A percentile compares a stretch with the other conserved stretches of the same genome.
Conservation (phyloP, 306 rosid species). For the Rubus idaeus region DNA sequence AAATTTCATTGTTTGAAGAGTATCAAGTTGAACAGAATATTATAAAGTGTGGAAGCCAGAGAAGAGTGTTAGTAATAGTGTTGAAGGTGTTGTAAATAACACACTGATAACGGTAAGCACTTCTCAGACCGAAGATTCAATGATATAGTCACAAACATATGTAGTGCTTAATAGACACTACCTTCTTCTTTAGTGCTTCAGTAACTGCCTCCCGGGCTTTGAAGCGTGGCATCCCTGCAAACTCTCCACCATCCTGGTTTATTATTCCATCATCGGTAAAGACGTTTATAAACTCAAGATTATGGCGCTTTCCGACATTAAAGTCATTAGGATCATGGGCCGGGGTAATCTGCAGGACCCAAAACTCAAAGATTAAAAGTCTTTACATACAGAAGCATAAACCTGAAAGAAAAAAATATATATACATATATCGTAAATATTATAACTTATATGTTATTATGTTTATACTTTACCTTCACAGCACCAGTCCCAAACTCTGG, state of each 20-base stretch:
- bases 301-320: constrained; percentile 87
- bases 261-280: constrained; percentile 88
- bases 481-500: constrained; percentile 93
- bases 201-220: constrained; percentile 69
- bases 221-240: constrained; percentile 86
- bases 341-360: constrained; percentile 79
- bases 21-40: not conserved
- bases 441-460: constrained; percentile 3
- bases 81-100: not conserved
- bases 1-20: not conserved
- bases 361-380: constrained; percentile 22
- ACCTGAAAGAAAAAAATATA: not conserved
- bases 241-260: constrained; percentile 86
- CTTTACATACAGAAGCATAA: constrained; percentile 8
- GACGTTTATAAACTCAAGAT: constrained; percentile 73
- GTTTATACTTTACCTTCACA: constrained; percentile 68
- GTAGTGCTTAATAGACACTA: constrained; percentile 31
- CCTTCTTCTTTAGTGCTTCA: constrained; percentile 81
- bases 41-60: not conserved
- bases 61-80: not conserved
- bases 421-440: not conserved
- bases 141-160: not conserved
- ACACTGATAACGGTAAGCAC: not conserved
- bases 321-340: constrained; percentile 99
- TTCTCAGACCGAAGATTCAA: not conserved